Percentiles rank a stretch among this genome's conserved stretches.
Conservation (phyloP, 2,329 filamentous ascomycete genomes). For the Calonectria honghensis region DNA sequence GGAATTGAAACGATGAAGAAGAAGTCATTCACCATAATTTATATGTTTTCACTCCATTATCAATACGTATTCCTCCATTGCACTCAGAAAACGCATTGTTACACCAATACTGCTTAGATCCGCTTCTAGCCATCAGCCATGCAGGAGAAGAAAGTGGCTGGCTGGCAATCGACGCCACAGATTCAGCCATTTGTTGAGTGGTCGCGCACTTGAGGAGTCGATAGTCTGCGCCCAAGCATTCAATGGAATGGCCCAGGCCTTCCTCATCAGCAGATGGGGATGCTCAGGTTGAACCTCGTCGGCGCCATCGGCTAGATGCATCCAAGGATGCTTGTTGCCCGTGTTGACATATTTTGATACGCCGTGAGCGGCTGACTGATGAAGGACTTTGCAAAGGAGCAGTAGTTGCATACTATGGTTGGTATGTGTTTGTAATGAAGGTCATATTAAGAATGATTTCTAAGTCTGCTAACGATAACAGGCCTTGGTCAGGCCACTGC, state of each 20-base stretch:
- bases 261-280: neutral
- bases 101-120: neutral
- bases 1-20: neutral
- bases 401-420: too few species aligned
- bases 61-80: neutral
- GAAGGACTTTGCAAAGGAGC: neutral
- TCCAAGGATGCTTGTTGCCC: too few species aligned
- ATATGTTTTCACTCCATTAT: neutral
- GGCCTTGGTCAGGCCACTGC: neutral
- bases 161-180: neutral
- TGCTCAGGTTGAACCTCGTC: neutral
- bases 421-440: neutral
- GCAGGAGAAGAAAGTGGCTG: neutral
- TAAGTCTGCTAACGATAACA: neutral
- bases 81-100: neutral
- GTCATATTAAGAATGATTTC: neutral
- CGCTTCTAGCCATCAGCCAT: neutral
- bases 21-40: neutral
- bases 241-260: neutral
- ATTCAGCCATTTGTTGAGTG: neutral
- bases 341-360: neutral
- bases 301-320: neutral
- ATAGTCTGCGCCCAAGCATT: neutral
- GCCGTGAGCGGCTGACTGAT: neutral
- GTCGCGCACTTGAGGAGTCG: neutral